Evolutionary conservation across 441 rosid genomes (phyloP).

Genomic region (Metrosideros polymorpha): DNA sequence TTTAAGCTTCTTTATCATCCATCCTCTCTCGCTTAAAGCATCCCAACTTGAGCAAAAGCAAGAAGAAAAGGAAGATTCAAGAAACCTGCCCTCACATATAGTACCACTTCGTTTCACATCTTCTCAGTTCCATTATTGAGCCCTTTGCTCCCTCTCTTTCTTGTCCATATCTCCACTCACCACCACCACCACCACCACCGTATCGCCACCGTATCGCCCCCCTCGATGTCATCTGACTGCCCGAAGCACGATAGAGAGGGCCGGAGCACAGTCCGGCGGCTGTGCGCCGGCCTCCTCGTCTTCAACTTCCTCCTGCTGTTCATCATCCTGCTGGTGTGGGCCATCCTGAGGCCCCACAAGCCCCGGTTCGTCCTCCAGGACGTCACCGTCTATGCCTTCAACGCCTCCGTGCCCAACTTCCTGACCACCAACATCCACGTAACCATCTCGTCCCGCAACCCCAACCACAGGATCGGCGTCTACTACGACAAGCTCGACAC

Average conservation of each 20-base stretch:
- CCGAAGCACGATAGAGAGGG: not conserved
- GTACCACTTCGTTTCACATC: not conserved
- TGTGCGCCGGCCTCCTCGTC: not conserved
- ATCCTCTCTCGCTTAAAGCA: not conserved
- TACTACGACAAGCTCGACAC: conserved; percentile 7
- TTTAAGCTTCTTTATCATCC: not conserved
- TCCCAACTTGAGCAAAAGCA: not conserved
- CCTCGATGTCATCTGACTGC: not conserved
- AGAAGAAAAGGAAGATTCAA: not conserved
- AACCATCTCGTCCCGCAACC: conserved; percentile 6
- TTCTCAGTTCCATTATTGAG: not conserved
- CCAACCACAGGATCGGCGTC: conserved; percentile 5
- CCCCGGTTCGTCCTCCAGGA: conserved; percentile 10
- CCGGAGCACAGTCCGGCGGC: not conserved
- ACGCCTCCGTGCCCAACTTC: conserved; percentile 2
- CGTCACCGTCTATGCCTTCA: conserved; percentile 12
- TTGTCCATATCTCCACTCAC: not conserved
- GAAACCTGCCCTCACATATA: not conserved
- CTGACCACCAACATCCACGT: conserved; percentile 10
- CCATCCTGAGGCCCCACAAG: conserved; percentile 2
- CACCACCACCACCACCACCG: not conserved
- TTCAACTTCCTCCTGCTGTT: not conserved
- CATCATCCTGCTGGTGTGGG: conserved; percentile 1
- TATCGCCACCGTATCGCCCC: not conserved
- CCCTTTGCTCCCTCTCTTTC: not conserved